These are phyloP conservation scores for Aspergillus niger DNA, from an alignment of 2,329 filamentous ascomycete species.

Conservation along the genomic window DNA sequence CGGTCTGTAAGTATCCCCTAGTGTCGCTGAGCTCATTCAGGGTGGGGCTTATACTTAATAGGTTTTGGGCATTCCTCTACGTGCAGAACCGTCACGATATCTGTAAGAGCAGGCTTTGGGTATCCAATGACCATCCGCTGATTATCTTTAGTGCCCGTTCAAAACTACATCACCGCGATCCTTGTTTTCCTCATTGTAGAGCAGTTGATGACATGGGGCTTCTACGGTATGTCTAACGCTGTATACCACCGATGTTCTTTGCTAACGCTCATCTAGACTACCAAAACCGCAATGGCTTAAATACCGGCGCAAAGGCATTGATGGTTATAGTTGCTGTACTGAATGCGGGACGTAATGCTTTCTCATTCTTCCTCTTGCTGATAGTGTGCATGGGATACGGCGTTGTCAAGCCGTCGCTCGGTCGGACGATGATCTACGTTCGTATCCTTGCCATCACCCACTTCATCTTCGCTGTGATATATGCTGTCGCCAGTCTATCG, in stretches of 20 bases:
- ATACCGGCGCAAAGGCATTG: slow-evolving; percentile 77
- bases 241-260: neutral
- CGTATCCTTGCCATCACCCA: slow-evolving; percentile 88
- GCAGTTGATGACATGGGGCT: slow-evolving; percentile 98
- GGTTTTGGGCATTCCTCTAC: slow-evolving; percentile 93
- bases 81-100: slow-evolving; percentile 94
- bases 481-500: slow-evolving; percentile 84
- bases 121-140: slow-evolving; percentile 29
- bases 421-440: slow-evolving; percentile 91
- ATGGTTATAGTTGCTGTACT: slow-evolving; percentile 90
- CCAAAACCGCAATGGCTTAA: slow-evolving; percentile 85
- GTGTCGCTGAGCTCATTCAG: neutral
- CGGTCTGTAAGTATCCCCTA: slow-evolving; percentile 57
- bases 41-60: slow-evolving; percentile 37
- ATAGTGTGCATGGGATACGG: slow-evolving; percentile 99
- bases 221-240: slow-evolving; percentile 67
- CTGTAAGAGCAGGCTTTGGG: slow-evolving; percentile 50
- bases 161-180: slow-evolving; percentile 99
- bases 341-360: slow-evolving; percentile 92
- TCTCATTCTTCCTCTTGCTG: slow-evolving; percentile 95
- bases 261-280: slow-evolving; percentile 66
- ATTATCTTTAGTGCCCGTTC: slow-evolving; percentile 71
- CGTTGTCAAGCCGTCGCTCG: slow-evolving; percentile 90
- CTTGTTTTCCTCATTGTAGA: slow-evolving; percentile 91
- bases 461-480: slow-evolving; percentile 92